These are phyloP conservation scores for Sonneratia caseolaris DNA, from an alignment of 345 rosid species.

Conservation along the genomic window DNA sequence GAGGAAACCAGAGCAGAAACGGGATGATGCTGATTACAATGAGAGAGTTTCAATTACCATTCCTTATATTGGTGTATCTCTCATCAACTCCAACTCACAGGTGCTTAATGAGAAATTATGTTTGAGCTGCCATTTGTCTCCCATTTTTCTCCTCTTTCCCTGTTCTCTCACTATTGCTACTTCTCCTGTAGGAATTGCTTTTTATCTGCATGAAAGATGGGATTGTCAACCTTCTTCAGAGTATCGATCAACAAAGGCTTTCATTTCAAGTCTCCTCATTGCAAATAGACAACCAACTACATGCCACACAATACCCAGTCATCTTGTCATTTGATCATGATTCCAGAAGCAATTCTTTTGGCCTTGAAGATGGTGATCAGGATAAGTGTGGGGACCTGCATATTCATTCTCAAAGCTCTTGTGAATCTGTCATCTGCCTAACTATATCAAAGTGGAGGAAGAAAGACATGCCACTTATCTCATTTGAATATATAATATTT, in stretches of 20 bases:
- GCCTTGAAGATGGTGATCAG: conserved; percentile 16
- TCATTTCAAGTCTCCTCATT: conserved; percentile 57
- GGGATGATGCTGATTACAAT: conserved; percentile 39
- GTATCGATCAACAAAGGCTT: conserved; percentile 71
- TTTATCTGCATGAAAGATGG: conserved; percentile 71
- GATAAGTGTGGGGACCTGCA: conserved; percentile 13
- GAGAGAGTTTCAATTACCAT: conserved; percentile 57
- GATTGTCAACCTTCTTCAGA: conserved; percentile 51
- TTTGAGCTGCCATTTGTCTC: background rate
- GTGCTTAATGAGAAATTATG: conserved; percentile 20
- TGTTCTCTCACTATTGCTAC: conserved; percentile 11
- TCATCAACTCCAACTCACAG: conserved; percentile 75
- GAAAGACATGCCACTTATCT: conserved; percentile 65
- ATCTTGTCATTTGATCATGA: conserved; percentile 65
- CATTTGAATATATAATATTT: conserved; percentile 65
- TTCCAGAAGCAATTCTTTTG: conserved; percentile 28
- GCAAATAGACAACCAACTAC: conserved; percentile 83
- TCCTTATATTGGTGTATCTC: conserved; percentile 64
- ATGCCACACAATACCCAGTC: conserved; percentile 67
- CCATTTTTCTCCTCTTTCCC: background rate
- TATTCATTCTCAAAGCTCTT: conserved; percentile 24
- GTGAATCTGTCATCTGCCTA: conserved; percentile 49
- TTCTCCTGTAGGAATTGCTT: conserved; percentile 62
- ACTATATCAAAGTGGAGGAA: conserved; percentile 71
- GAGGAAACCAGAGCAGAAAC: conserved; percentile 41